Evolutionary conservation across 2,329 filamentous ascomycete genomes (phyloP).

Genomic region (Magnaporthales sp.): DNA sequence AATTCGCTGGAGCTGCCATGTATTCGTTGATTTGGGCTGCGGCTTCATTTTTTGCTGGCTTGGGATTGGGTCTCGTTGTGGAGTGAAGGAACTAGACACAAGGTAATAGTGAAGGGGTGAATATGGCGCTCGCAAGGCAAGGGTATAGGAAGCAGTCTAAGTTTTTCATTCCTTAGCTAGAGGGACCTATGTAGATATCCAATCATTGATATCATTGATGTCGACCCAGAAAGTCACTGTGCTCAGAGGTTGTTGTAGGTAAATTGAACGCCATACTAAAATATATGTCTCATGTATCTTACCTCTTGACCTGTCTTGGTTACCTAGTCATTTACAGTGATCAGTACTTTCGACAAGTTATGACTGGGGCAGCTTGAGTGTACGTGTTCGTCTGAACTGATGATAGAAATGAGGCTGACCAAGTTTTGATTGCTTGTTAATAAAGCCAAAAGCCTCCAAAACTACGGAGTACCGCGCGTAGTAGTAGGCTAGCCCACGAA

Average conservation of each 20-base stretch:
- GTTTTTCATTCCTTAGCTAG: too few species aligned
- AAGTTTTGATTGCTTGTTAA: background rate
- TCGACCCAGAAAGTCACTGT: background rate
- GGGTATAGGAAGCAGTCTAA: background rate
- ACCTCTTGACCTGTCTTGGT: too few species aligned
- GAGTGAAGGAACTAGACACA: background rate
- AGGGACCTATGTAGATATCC: too few species aligned
- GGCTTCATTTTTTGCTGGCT: constrained; percentile 51
- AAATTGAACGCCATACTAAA: too few species aligned
- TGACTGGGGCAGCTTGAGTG: too few species aligned
- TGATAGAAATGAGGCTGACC: background rate
- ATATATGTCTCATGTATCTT: too few species aligned
- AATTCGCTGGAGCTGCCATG: constrained; percentile 56
- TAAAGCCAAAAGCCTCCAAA: background rate
- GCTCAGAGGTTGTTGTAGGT: background rate
- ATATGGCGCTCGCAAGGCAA: background rate
- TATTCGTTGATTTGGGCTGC: constrained; percentile 72
- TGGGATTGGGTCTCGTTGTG: constrained; percentile 40
- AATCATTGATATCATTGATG: background rate
- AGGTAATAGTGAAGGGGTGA: background rate
- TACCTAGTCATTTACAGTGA: too few species aligned
- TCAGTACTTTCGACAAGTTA: too few species aligned
- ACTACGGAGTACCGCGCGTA: too few species aligned
- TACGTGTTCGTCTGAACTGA: background rate
- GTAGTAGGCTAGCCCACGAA: background rate